Percentiles rank a stretch among this genome's conserved stretches.
phyloP scores from a whole-genome alignment of 768 basidiomycete genomes.

The Lactifluus rugatus region DNA sequence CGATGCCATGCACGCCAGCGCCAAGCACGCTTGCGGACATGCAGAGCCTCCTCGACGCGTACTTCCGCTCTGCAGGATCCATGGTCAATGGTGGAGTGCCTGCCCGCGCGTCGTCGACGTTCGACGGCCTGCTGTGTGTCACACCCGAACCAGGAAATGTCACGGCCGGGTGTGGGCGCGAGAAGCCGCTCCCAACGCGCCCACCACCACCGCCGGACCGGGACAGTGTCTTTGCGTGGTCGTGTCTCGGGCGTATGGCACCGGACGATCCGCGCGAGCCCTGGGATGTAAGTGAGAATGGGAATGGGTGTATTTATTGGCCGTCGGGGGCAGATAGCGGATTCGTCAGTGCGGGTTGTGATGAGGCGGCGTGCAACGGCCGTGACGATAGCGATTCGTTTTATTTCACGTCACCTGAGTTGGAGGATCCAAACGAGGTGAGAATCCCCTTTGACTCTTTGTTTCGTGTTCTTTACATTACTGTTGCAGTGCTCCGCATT shows the following conservation, averaged over 20 bases:
- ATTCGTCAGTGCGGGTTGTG: slow-evolving; percentile 5
- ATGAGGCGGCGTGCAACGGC: not conserved
- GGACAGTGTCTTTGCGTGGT: slow-evolving; percentile 19
- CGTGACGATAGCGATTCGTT: slow-evolving; percentile 11
- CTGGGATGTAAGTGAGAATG: not conserved
- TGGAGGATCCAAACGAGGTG: slow-evolving; percentile 17
- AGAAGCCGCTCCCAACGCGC: slow-evolving; percentile 12
- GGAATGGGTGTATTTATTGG: not conserved
- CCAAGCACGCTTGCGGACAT: slow-evolving; percentile 19
- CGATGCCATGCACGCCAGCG: slow-evolving; percentile 20
- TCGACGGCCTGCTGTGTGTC: slow-evolving; percentile 12
- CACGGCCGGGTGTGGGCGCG: not conserved
- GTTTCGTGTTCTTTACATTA: not conserved
- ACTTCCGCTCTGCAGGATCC: slow-evolving; percentile 11
- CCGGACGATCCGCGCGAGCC: slow-evolving; percentile 8
- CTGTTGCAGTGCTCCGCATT: slow-evolving; percentile 26
- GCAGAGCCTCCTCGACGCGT: slow-evolving; percentile 19
- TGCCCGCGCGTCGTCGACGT: slow-evolving; percentile 18
- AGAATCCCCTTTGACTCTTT: not conserved
- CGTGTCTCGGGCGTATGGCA: slow-evolving; percentile 15
- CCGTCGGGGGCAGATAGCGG: slow-evolving; percentile 2
- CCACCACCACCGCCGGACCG: slow-evolving; percentile 16
- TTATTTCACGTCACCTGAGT: slow-evolving; percentile 5
- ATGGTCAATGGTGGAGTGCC: not conserved
- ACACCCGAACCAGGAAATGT: not conserved